Conservation (phyloP, 352 stramenopile genomes). For the Phytopythium mirpurense region DNA sequence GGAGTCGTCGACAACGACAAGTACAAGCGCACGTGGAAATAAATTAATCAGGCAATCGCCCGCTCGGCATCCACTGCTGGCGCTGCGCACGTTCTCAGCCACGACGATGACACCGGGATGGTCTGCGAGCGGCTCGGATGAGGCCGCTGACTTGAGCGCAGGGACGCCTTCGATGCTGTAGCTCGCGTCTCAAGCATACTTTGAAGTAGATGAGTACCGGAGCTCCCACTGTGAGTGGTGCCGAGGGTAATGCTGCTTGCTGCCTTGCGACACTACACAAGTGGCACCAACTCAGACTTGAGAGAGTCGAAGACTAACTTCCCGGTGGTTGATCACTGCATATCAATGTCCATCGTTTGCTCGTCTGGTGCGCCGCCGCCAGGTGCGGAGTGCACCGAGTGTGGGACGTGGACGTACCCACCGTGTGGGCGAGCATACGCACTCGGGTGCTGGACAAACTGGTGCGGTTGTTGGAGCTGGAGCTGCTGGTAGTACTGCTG, state of each 20-base stretch:
- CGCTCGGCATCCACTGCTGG: too few relatives aligned
- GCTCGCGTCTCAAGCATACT: too few relatives aligned
- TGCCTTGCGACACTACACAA: too few relatives aligned
- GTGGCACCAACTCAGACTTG: too few relatives aligned
- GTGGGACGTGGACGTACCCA: background rate
- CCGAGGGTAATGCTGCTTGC: too few relatives aligned
- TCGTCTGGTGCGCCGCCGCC: slow-evolving; percentile 25
- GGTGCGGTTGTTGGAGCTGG: slow-evolving; percentile 26
- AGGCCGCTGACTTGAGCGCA: too few relatives aligned
- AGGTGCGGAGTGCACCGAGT: background rate
- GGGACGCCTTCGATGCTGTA: too few relatives aligned
- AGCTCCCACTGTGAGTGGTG: too few relatives aligned
- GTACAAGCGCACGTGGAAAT: slow-evolving; percentile 84
- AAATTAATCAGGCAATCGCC: slow-evolving; percentile 23
- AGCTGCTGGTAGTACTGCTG: slow-evolving; percentile 26
- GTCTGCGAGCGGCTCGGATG: too few relatives aligned
- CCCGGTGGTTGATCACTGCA: too few relatives aligned
- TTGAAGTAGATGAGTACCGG: too few relatives aligned
- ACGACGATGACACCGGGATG: background rate
- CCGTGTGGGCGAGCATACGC: slow-evolving; percentile 2
- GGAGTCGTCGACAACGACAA: slow-evolving; percentile 57
- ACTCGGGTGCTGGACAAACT: slow-evolving; percentile 6
- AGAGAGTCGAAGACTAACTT: too few relatives aligned
- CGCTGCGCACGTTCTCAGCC: background rate
- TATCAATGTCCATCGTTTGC: slow-evolving; percentile 59